Percentiles rank a stretch among this genome's conserved stretches.
Evolutionary conservation across 2,329 filamentous ascomycete species (phyloP).

Genomic region (Mollisiaceae sp.): DNA sequence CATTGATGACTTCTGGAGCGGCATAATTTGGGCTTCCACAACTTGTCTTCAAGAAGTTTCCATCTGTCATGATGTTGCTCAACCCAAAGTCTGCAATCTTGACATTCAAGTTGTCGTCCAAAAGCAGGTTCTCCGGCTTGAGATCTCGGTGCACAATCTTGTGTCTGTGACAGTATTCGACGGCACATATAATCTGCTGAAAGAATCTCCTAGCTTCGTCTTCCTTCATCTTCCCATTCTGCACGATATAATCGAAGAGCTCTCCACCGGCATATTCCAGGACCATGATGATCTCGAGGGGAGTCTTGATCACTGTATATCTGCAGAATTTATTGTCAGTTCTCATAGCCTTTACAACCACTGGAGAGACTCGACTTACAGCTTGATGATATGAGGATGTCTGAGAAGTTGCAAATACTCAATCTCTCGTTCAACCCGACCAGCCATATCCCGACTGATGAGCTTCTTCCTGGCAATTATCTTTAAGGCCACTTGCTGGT

Average conservation of each 20-base stretch:
- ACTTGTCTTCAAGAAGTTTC: conserved; percentile 98
- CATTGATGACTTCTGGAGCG: conserved; percentile 95
- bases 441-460: conserved; percentile 96
- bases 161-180: conserved; percentile 98
- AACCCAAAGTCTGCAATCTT: conserved; percentile 99
- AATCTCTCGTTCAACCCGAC: conserved; percentile 95
- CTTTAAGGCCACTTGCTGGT: conserved; percentile 95
- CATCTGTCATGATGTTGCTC: conserved; percentile 99
- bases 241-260: conserved; percentile 97
- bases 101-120: conserved; percentile 95
- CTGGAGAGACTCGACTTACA: conserved; percentile 60
- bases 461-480: conserved; percentile 97
- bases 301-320: conserved; percentile 95
- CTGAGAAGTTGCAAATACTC: conserved; percentile 95
- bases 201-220: conserved; percentile 96
- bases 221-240: conserved; percentile 90
- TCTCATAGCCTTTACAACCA: conserved; percentile 10
- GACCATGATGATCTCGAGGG: conserved; percentile 97
- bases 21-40: conserved; percentile 99
- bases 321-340: conserved; percentile 52
- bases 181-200: conserved; percentile 97
- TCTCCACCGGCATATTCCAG: conserved; percentile 96
- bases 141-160: conserved; percentile 98
- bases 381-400: conserved; percentile 98
- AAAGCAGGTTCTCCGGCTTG: conserved; percentile 94